Base-by-base conservation (phyloP, 225 moss, liverwort and hornwort genomes). In the Pleurozium schreberi region DNA sequence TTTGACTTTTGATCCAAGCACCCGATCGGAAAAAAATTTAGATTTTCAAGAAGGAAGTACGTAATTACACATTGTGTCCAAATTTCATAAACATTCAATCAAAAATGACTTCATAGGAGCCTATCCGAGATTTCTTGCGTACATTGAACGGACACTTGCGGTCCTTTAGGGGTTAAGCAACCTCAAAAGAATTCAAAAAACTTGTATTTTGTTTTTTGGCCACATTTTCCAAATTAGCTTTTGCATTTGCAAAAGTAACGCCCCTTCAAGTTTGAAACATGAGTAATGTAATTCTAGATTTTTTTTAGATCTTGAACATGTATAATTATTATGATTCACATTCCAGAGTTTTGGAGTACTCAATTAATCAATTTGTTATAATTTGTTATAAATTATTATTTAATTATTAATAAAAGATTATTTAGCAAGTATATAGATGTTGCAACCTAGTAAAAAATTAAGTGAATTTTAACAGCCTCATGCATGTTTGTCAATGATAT, bases 131-230 rank as follows among this genome's bases (percentile, higher is more conserved):
- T n/a, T n/a, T n/a, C n/a, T n/a, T n/a, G n/a, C n/a, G n/a, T n/a
- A n/a, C n/a, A n/a, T n/a, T n/a, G n/a, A n/a, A n/a, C n/a, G n/a
- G n/a, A n/a, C n/a, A n/a, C n/a, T n/a, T n/a, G n/a, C n/a, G n/a
- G n/a, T n/a, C n/a, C n/a, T n/a, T n/a, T n/a, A n/a, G n/a, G n/a
- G n/a, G n/a, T n/a, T n/a, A n/a, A n/a, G n/a, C n/a, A n/a, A 57
- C 57, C 15, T 77, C 53, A 14, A 22, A 50, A n/a, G n/a, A 12
- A 76, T 1, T 76, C 36, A 36, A 5, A 34, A 33, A 8, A 50
- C 0, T 1, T 49, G 8, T 33, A 0, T 33, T 11, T 74, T 34
- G 34, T 20, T 75, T 50, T n/a, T n/a, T n/a, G n/a, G n/a, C n/a
- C n/a, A n/a, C n/a, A n/a, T n/a, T n/a, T n/a, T n/a, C n/a, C n/a